Evolutionary conservation across 495 filamentous ascomycete species (phyloP).

Genomic region (Penicillium desertorum): DNA sequence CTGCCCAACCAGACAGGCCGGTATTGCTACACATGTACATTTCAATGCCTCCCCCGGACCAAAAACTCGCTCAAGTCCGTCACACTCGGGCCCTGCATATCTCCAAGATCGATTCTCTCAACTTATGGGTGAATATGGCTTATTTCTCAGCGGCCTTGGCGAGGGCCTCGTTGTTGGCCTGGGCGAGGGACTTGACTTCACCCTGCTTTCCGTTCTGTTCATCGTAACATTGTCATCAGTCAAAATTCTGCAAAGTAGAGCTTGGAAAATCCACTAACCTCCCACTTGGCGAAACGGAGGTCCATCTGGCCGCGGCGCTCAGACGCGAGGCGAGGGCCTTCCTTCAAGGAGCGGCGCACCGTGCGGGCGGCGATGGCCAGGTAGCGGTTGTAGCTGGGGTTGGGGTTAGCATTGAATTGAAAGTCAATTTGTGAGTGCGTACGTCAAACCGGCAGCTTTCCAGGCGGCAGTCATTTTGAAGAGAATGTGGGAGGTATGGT

Average conservation of each 20-base stretch:
- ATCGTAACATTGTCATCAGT: constrained; percentile 26
- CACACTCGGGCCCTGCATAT: constrained; percentile 20
- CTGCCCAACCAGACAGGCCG: constrained; percentile 24
- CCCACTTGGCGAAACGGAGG: constrained; percentile 92
- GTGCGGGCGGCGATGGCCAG: constrained; percentile 55
- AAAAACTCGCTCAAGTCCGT: constrained; percentile 21
- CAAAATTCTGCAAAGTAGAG: not conserved
- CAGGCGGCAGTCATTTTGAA: constrained; percentile 96
- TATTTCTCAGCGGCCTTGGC: constrained; percentile 48
- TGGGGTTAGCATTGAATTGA: constrained; percentile 32
- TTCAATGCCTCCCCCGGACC: constrained; percentile 27
- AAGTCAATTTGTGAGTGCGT: constrained; percentile 36
- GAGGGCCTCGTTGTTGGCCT: constrained; percentile 66
- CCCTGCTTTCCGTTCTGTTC: constrained; percentile 93
- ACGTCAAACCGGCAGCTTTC: constrained; percentile 98
- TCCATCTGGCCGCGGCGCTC: constrained; percentile 91
- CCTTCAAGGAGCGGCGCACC: constrained; percentile 87
- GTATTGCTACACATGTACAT: constrained; percentile 51
- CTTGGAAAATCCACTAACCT: constrained; percentile 54
- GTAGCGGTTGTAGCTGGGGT: constrained; percentile 55
- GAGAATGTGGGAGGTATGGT: constrained; percentile 29
- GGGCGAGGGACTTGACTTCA: constrained; percentile 71
- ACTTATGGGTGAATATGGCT: constrained; percentile 15
- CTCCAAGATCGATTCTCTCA: constrained; percentile 22
- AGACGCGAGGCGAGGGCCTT: constrained; percentile 77